These are phyloP conservation scores for Lachnellula cervina DNA, from an alignment of 2,329 filamentous ascomycete species.

Conservation along the genomic window DNA sequence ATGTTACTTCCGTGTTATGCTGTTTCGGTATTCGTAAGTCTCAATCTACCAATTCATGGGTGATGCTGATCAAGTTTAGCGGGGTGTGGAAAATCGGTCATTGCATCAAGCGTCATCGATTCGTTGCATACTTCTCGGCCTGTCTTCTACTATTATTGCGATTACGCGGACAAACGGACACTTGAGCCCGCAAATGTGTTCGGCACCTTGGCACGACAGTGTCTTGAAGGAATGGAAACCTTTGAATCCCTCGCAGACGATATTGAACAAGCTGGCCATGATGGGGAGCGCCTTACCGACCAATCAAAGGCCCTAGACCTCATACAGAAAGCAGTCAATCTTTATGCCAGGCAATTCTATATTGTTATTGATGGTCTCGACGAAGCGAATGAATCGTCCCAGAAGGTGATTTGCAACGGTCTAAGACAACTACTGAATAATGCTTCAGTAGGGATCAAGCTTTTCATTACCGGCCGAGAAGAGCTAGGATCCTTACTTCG, in stretches of 20 bases:
- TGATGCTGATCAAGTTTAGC: conserved; percentile 7
- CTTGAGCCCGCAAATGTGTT: conserved; percentile 12
- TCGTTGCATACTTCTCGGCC: background rate
- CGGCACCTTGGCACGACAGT: conserved; percentile 6
- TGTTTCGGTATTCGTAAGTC: conserved; percentile 16
- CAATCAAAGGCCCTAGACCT: conserved; percentile 1
- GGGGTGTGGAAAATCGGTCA: conserved; percentile 10
- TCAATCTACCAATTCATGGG: background rate
- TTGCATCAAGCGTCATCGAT: conserved; percentile 15
- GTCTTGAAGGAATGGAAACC: background rate
- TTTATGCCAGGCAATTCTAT: background rate
- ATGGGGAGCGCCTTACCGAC: conserved; percentile 2
- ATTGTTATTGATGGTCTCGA: conserved; percentile 12
- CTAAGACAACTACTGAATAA: background rate
- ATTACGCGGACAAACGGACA: conserved; percentile 17
- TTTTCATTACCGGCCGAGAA: conserved; percentile 8
- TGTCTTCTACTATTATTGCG: conserved; percentile 13
- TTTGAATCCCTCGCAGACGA: background rate
- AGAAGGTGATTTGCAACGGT: background rate
- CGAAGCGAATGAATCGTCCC: conserved; percentile 8
- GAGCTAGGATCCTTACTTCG: background rate
- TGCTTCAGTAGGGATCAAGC: background rate
- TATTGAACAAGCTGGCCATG: conserved; percentile 6
- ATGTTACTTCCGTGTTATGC: conserved; percentile 6
- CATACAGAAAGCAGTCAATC: background rate